Evolutionary conservation across 257 asterid genomes (phyloP), one percentile per base, ranked within the genome.

Genomic region (Nicotiana tomentosiformis): DNA sequence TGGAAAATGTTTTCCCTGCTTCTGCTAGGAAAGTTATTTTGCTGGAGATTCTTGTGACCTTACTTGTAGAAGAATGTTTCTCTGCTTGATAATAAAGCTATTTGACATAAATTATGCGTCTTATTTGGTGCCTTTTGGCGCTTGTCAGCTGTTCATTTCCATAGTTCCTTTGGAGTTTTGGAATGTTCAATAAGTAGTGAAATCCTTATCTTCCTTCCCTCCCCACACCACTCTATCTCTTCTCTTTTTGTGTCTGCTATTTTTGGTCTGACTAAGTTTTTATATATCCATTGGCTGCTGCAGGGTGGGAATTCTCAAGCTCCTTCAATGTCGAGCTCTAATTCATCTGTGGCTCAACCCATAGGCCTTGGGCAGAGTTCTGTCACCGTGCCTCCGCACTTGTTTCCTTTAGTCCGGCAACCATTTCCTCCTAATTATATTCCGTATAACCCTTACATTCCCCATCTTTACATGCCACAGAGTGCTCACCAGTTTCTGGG

Each of bases 341-440:
- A 86, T 81, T 87, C 85, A 77, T 82, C 87, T 17, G 62, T 84
- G 55, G 62, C 85, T 86, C 91, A 90, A 77, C 78, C 90, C 33
- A 79, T 77, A 2, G 92, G 88, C 83, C 32, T 79, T 29, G 85
- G 86, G 33, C 92, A 85, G 87, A 84, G 84, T 77, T 85, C 93
- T 53, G 65, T 88, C 61, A 80, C 93, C 76, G 81, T 84, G 61
- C 83, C 93, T 23, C 90, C 91, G 9, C 92, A 87, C 62, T 64
- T 89, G 83, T 77, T 86, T 78, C 91, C 92, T 85, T 87, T 68
- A 30, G 79, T 87, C 77, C 85, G 90, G 76, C 92, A 86, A 78
- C 90, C 97, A n/a, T 92, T 86, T 84, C 89, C 92, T 53, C 81
- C 96, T 80, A 92, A 90, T 78, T 91, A 86, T 79, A 58, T 87